A percentile compares a stretch with the other conserved stretches of the same genome.
Evolutionary conservation across 225 moss, liverwort and hornwort species (phyloP).

Genomic region (Climacium dendroides): DNA sequence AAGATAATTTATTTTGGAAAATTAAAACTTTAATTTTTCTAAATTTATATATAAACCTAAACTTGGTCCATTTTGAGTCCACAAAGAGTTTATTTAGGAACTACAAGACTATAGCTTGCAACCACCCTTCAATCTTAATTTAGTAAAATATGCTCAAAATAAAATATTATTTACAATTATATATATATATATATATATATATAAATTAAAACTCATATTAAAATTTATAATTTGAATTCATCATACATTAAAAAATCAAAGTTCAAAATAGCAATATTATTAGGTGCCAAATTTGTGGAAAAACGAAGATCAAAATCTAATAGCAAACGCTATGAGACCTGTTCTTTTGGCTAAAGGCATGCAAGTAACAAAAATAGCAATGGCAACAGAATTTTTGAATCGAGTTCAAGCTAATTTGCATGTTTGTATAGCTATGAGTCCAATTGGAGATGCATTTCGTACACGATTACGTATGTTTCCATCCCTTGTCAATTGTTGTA

Average conservation of each 20-base stretch:
- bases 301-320: slow-evolving; percentile 64
- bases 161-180: neutral
- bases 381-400: slow-evolving; percentile 64
- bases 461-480: slow-evolving; percentile 84
- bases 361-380: slow-evolving; percentile 60
- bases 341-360: slow-evolving; percentile 36
- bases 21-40: fast-evolving
- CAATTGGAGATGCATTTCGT: slow-evolving; percentile 80
- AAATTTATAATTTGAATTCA: no score
- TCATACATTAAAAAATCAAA: no score
- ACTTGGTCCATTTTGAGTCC: neutral
- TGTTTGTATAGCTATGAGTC: slow-evolving; percentile 77
- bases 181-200: no score
- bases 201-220: neutral
- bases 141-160: neutral
- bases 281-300: slow-evolving; percentile 92
- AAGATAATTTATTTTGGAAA: neutral
- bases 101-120: neutral
- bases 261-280: no score
- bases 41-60: no score
- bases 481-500: slow-evolving; percentile 89
- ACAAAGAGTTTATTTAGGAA: neutral
- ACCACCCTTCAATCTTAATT: neutral
- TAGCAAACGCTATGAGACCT: slow-evolving; percentile 70
- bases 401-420: slow-evolving; percentile 71